Percentiles rank a stretch among this genome's conserved stretches.
phyloP scores from a whole-genome alignment of 495 filamentous ascomycete genomes.

The Parachaetomium inaequale region DNA sequence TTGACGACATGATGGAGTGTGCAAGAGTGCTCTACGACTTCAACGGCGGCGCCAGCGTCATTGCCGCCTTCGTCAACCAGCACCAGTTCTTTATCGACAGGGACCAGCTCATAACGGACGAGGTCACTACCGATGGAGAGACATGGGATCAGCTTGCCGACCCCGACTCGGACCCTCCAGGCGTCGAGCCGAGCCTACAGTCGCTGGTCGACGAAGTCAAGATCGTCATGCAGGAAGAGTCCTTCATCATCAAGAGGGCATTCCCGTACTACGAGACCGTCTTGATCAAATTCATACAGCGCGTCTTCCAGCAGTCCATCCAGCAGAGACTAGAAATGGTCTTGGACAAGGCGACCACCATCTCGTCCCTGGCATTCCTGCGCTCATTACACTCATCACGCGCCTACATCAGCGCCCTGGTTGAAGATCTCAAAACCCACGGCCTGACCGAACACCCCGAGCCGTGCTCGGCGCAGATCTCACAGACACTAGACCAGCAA shows the following conservation, averaged over 20 bases:
- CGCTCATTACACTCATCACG: slow-evolving; percentile 86
- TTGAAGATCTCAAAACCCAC: slow-evolving; percentile 92
- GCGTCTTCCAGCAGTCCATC: slow-evolving; percentile 96
- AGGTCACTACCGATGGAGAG: slow-evolving; percentile 76
- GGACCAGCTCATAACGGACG: slow-evolving; percentile 84
- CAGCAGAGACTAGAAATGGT: slow-evolving; percentile 96
- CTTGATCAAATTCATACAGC: slow-evolving; percentile 82
- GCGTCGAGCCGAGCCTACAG: slow-evolving; percentile 88
- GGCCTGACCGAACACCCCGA: slow-evolving; percentile 95
- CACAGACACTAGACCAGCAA: slow-evolving; percentile 87
- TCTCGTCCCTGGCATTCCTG: slow-evolving; percentile 89
- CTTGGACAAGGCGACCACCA: slow-evolving; percentile 82
- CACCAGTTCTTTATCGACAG: slow-evolving; percentile 98
- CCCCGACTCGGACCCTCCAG: slow-evolving; percentile 84
- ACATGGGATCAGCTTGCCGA: slow-evolving; percentile 89
- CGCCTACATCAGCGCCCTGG: slow-evolving; percentile 74
- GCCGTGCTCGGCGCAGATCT: slow-evolving; percentile 79
- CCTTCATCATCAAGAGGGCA: slow-evolving; percentile 87
- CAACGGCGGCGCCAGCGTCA: slow-evolving; percentile 89
- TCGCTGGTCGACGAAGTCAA: slow-evolving; percentile 89
- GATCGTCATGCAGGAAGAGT: slow-evolving; percentile 95
- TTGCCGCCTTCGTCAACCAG: slow-evolving; percentile 95
- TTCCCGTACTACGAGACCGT: slow-evolving; percentile 97
- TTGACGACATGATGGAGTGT: slow-evolving; percentile 94
- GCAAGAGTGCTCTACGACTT: slow-evolving; percentile 93